A percentile compares a stretch with the other conserved stretches of the same genome.
Conservation (phyloP, 2,329 filamentous ascomycete genomes). For the Pezicula carpinea region DNA sequence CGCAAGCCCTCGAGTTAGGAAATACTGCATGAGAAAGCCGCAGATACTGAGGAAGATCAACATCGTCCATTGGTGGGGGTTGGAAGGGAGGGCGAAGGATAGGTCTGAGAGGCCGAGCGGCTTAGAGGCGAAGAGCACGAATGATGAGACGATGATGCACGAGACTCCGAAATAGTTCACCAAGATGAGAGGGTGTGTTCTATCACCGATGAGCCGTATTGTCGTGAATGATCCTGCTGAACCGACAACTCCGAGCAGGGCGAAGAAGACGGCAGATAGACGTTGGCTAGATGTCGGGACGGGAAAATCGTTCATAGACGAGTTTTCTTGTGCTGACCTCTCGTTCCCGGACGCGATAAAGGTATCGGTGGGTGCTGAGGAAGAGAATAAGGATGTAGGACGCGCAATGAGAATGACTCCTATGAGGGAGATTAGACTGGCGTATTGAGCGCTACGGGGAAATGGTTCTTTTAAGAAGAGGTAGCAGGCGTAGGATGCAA, state of each 20-base stretch:
- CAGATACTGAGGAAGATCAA: conserved; percentile 64
- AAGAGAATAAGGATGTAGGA: conserved; percentile 33
- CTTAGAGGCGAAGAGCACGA: conserved; percentile 51
- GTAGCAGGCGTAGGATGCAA: conserved; percentile 77
- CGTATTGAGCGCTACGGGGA: conserved; percentile 70
- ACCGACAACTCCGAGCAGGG: conserved; percentile 73
- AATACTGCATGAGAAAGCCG: conserved; percentile 81
- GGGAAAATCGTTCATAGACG: conserved; percentile 7
- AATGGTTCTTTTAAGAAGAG: conserved; percentile 72
- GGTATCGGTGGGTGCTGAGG: conserved; percentile 2
- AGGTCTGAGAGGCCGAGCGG: conserved; percentile 28
- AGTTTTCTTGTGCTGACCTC: conserved; percentile 2
- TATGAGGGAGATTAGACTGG: conserved; percentile 66
- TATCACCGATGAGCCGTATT: conserved; percentile 76
- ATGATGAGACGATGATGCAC: conserved; percentile 62
- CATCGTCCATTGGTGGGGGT: conserved; percentile 51
- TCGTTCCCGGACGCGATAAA: not conserved
- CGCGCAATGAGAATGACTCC: conserved; percentile 82
- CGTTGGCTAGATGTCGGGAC: conserved; percentile 32
- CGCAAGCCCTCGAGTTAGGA: conserved; percentile 71
- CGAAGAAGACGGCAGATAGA: conserved; percentile 65
- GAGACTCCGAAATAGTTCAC: conserved; percentile 79
- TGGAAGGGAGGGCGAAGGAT: conserved; percentile 39
- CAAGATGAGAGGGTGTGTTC: conserved; percentile 76
- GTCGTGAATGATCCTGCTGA: conserved; percentile 68